Conservation (phyloP, 345 rosid species). For the Capsella bursapastoris region DNA sequence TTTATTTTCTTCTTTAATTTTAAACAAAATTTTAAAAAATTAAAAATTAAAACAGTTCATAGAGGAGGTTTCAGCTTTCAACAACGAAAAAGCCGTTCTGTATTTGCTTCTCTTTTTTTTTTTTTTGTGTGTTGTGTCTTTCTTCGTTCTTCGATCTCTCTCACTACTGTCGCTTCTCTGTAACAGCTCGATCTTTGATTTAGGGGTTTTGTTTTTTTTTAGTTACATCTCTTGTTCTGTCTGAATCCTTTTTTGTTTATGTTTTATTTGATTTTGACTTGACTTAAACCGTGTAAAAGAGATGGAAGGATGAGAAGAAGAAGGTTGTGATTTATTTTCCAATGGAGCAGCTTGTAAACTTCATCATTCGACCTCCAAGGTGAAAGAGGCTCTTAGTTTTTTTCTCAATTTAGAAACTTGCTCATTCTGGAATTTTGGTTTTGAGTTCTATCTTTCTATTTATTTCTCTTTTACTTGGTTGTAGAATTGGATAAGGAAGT, state of each 20-base stretch:
- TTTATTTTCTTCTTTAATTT: not conserved
- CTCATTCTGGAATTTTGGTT: slow-evolving; percentile 5
- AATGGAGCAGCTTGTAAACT: slow-evolving; percentile 72
- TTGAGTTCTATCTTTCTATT: slow-evolving; percentile 1
- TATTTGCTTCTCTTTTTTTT: slow-evolving; percentile 8
- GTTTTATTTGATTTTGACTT: not conserved
- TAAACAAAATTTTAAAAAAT: too few relatives aligned
- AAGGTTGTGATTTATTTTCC: slow-evolving; percentile 14
- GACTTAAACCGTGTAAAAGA: not conserved
- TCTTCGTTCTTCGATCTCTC: slow-evolving; percentile 36
- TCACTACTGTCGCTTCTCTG: slow-evolving; percentile 26
- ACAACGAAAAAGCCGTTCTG: slow-evolving; percentile 46
- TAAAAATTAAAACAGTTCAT: not conserved
- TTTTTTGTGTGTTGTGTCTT: not conserved
- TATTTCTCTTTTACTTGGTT: slow-evolving; percentile 12
- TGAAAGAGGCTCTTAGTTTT: slow-evolving; percentile 17
- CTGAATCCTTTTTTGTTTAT: not conserved
- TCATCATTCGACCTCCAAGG: slow-evolving; percentile 98
- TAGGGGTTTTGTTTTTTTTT: not conserved
- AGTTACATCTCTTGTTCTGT: not conserved
- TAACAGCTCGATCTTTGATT: slow-evolving; percentile 35
- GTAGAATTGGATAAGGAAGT: slow-evolving; percentile 14
- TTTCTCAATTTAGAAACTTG: not conserved
- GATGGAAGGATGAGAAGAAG: slow-evolving; percentile 25
- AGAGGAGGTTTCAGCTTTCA: not conserved